phyloP scores from a whole-genome alignment of 176 grass and related monocot genomes.

The Oryza rufipogon region DNA sequence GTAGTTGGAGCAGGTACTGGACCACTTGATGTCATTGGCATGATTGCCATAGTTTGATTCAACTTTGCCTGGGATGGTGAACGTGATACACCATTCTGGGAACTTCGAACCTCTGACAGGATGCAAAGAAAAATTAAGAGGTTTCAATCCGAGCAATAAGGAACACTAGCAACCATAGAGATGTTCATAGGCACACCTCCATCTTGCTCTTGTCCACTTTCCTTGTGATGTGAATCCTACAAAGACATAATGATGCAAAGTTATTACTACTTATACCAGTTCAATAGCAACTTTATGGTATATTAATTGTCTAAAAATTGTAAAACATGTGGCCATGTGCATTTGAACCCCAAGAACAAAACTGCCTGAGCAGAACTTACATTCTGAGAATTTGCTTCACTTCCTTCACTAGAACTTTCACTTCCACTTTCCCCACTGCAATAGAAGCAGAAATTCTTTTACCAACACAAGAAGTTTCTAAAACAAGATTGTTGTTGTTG shows the following conservation, averaged over 20 bases:
- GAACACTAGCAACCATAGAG: neutral
- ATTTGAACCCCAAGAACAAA: constrained; percentile 18
- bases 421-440: constrained; percentile 87
- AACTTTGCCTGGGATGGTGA: constrained; percentile 55
- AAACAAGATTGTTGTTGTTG: constrained; percentile 26
- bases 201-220: constrained; percentile 69
- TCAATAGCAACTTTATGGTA: constrained; percentile 14
- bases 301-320: constrained; percentile 12
- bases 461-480: constrained; percentile 14
- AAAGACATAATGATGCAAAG: constrained; percentile 32
- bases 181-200: constrained; percentile 58
- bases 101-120: constrained; percentile 57
- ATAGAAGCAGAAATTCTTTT: constrained; percentile 48
- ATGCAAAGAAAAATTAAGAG: constrained; percentile 36
- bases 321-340: neutral
- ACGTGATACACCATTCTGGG: constrained; percentile 63
- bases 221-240: constrained; percentile 68
- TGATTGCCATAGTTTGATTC: constrained; percentile 55
- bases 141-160: constrained; percentile 38
- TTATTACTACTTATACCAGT: constrained; percentile 26
- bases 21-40: constrained; percentile 65
- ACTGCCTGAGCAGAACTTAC: constrained; percentile 46
- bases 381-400: constrained; percentile 86
- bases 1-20: constrained; percentile 64
- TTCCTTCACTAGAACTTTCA: constrained; percentile 87